Conservation (phyloP, 2,329 filamentous ascomycete genomes). For the Curvularia hawaiiensis region DNA sequence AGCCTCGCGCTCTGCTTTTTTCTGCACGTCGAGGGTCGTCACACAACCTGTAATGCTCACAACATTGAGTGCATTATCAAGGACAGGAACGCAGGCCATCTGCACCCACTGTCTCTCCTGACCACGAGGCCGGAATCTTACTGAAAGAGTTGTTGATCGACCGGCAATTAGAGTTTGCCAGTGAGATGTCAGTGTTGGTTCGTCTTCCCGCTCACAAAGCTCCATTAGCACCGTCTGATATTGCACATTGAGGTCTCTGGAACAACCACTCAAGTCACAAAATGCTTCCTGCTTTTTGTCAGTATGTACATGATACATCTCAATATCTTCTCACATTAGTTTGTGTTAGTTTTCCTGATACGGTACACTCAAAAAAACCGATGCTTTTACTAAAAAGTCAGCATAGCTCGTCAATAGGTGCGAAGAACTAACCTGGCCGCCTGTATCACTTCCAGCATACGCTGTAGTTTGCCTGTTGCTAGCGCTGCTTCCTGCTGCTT, state of each 20-base stretch:
- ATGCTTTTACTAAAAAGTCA: conserved; percentile 2
- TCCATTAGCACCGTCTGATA: conserved; percentile 1
- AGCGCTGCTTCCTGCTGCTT: conserved; percentile 3
- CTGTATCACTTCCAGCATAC: conserved; percentile 6
- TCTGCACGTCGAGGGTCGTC: background rate
- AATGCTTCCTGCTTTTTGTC: background rate
- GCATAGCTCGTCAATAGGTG: background rate
- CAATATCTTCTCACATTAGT: background rate
- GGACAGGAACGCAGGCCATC: conserved; percentile 6
- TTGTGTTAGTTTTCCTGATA: background rate
- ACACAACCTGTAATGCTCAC: conserved; percentile 6
- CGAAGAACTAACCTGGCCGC: conserved; percentile 4
- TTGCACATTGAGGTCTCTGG: background rate
- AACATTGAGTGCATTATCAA: background rate
- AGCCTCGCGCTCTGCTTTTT: background rate
- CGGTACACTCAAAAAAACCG: conserved; percentile 4
- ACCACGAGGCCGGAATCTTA: background rate
- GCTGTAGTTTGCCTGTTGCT: conserved; percentile 2
- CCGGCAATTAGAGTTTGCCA: conserved; percentile 1
- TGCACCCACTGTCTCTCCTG: conserved; percentile 3
- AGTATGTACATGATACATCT: background rate
- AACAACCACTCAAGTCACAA: conserved; percentile 5
- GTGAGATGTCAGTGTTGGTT: background rate
- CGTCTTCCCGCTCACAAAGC: conserved; percentile 5
- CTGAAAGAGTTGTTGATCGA: background rate